These are phyloP conservation scores for Pseudogymnoascus sp. DNA, from an alignment of 2,329 filamentous ascomycete species.

Conservation along the genomic window DNA sequence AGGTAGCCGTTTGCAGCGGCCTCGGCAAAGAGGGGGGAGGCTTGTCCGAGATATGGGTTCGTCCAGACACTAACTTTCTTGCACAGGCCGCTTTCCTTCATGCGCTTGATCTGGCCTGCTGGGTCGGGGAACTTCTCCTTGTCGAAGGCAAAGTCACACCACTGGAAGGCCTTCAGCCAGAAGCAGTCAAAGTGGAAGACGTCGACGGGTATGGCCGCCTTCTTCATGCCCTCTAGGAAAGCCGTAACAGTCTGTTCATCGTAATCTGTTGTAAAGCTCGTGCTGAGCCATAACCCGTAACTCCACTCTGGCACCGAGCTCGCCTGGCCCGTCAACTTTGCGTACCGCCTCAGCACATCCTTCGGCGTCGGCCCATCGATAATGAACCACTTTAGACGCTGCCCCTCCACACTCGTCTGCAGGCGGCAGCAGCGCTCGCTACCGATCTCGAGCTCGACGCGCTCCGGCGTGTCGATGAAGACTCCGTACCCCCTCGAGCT, in stretches of 20 bases:
- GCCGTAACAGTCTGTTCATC: constrained; percentile 48
- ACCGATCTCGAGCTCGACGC: constrained; percentile 63
- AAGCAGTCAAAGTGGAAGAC: constrained; percentile 58
- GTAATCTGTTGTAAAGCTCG: constrained; percentile 55
- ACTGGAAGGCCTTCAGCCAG: constrained; percentile 55
- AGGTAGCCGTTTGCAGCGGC: constrained; percentile 49
- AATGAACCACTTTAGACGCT: constrained; percentile 65
- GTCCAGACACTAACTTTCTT: constrained; percentile 50
- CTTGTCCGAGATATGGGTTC: constrained; percentile 53
- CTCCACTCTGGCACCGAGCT: constrained; percentile 63
- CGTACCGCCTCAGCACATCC: constrained; percentile 60
- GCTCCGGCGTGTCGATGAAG: constrained; percentile 63
- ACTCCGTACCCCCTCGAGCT: constrained; percentile 68
- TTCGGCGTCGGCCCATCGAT: constrained; percentile 65
- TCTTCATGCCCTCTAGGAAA: constrained; percentile 50
- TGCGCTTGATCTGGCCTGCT: constrained; percentile 41
- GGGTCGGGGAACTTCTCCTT: constrained; percentile 50
- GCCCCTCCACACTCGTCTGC: constrained; percentile 59
- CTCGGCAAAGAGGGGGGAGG: constrained; percentile 48
- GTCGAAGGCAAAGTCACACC: constrained; percentile 56
- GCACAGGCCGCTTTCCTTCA: constrained; percentile 41
- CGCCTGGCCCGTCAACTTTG: constrained; percentile 56
- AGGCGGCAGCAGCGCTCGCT: constrained; percentile 64
- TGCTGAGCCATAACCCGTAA: constrained; percentile 69
- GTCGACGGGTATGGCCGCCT: constrained; percentile 46